Evolutionary conservation across 257 asterid genomes (phyloP).

Genomic region (Solanum sejunctum): DNA sequence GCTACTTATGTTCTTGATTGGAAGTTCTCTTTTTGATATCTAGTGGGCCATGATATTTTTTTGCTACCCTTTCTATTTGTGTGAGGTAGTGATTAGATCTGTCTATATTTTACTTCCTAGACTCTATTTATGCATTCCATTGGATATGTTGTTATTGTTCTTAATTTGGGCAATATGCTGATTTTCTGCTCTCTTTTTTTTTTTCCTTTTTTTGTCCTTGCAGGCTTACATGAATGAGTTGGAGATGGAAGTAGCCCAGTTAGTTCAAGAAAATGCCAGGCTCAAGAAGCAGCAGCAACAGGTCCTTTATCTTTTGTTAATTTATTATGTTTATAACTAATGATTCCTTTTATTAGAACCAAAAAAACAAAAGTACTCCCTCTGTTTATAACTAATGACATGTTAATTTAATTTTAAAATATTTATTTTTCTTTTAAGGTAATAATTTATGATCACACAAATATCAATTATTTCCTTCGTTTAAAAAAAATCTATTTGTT

Average conservation of each 20-base stretch:
- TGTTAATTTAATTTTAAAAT: too few species aligned
- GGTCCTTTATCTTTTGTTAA: slow-evolving; percentile 11
- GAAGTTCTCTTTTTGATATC: too few species aligned
- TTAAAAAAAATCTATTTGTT: too few species aligned
- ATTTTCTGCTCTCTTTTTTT: background rate
- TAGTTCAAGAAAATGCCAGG: slow-evolving; percentile 55
- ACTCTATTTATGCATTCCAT: too few species aligned
- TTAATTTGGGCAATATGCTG: background rate
- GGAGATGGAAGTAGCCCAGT: slow-evolving; percentile 45
- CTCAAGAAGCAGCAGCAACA: slow-evolving; percentile 54
- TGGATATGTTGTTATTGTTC: background rate
- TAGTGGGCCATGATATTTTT: too few species aligned
- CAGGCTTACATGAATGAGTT: slow-evolving; percentile 77
- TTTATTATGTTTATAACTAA: background rate
- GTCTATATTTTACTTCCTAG: too few species aligned
- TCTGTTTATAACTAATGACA: too few species aligned
- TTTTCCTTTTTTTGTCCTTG: background rate
- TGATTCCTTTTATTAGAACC: background rate
- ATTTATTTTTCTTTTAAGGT: too few species aligned
- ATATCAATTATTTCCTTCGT: too few species aligned
- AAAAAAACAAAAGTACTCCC: background rate
- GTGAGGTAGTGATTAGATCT: too few species aligned
- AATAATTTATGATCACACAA: too few species aligned
- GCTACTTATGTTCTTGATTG: background rate
- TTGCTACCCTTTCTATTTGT: too few species aligned